Base-by-base conservation (phyloP, 2,329 filamentous ascomycete genomes). In the Hymenoscyphus scutula region DNA sequence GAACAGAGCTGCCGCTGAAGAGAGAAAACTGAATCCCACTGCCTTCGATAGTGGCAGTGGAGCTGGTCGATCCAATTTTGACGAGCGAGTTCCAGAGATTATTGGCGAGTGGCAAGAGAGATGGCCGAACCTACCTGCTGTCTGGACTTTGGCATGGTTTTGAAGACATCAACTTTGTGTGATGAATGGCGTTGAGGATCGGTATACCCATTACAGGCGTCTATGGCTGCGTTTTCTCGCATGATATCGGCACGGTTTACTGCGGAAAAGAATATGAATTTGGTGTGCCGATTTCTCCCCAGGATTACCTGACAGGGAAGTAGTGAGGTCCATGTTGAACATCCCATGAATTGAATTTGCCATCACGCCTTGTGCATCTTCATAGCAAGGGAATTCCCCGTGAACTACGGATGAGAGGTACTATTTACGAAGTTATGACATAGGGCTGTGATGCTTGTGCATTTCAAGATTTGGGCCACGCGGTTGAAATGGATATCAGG, bases 61-160 rank as follows among this genome's bases (percentile, higher is more conserved):
- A 4, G 82, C 84, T 1, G 86, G 87, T 62, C 82, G 94, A 62
- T 81, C 84, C 34, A 89, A 89, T 32, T 99, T 99, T 72, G 95
- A 99, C 76, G 93, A 97, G 75, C 85, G 87, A 61, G 95, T 99
- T 1, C 95, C 95, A 0, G 93, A 97, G 68, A 90, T 99, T 38
- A 79, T 99, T 64, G 94, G 88, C 1, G 86, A 88, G 59, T 99
- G 95, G 95, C 95, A 99, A 77, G 93, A 97, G 76, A 85, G 89
- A 69, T 97, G 94, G 91, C 94, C 95, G 5, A 89, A 91, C 70
- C 77, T 98, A 69, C 95, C 95, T 19, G 91, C 92, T 2, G 83
- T 95, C 61, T 99, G 95, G 95, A 98, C 93, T 27, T 75, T 98
- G 74, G 92, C 92, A 29, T 99, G 95, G 93, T 92, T 98, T 74